Evolutionary conservation across 108 stramenopile species (phyloP).

Genomic region (Pseudonitzschia pungens): DNA sequence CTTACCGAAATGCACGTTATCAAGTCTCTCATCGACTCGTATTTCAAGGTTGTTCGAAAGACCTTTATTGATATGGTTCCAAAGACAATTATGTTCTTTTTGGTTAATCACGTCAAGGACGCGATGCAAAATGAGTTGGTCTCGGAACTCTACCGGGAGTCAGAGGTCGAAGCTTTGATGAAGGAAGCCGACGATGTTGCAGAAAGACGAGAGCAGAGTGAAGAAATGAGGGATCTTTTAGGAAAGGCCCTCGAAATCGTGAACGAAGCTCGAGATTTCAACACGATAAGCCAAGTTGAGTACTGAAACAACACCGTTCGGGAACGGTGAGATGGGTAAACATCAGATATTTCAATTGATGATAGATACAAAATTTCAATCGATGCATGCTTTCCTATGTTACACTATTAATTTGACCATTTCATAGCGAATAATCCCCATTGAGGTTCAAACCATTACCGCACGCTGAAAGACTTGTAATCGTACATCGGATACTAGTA

Average conservation of each 20-base stretch:
- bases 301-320: constrained; percentile 3
- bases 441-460: too few relatives aligned
- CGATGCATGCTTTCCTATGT: too few relatives aligned
- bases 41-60: constrained; percentile 96
- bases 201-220: constrained; percentile 79
- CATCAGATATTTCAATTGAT: neutral
- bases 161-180: constrained; percentile 76
- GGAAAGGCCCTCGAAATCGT: constrained; percentile 93
- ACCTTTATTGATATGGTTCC: constrained; percentile 97
- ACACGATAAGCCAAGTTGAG: constrained; percentile 36
- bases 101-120: constrained; percentile 95
- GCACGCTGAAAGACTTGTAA: too few relatives aligned
- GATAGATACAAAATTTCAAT: neutral
- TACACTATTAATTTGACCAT: too few relatives aligned
- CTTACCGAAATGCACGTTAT: constrained; percentile 94
- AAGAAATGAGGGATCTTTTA: constrained; percentile 92
- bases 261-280: constrained; percentile 94
- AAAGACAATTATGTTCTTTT: constrained; percentile 98
- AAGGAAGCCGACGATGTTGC: constrained; percentile 92
- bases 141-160: constrained; percentile 89
- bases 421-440: too few relatives aligned
- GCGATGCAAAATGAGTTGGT: constrained; percentile 96
- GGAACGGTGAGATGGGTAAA: constrained; percentile 5
- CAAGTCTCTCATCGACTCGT: constrained; percentile 92
- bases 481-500: too few relatives aligned